These are phyloP conservation scores for Colletotrichum sp. DNA, from an alignment of 2,329 filamentous ascomycete genomes.

Conservation along the genomic window DNA sequence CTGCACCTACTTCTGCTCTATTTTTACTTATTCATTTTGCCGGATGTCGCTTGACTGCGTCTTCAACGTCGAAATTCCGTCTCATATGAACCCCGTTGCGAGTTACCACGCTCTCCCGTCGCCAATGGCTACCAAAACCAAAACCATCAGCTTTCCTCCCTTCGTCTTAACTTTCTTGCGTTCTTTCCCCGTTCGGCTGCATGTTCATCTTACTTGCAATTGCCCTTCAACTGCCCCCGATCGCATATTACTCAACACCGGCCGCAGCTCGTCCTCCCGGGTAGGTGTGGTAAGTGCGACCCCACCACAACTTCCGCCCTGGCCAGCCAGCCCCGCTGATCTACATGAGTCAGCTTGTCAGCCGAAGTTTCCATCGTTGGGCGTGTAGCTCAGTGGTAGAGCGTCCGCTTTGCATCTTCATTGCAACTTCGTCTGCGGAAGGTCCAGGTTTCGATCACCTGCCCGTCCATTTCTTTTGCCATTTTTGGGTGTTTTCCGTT, in stretches of 20 bases:
- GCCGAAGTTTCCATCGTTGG: neutral
- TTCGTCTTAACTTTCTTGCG: neutral
- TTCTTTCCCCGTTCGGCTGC: neutral
- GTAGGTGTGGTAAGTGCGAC: neutral
- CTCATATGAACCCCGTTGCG: neutral
- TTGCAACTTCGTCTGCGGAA: neutral
- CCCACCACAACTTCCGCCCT: neutral
- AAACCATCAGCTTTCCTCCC: neutral
- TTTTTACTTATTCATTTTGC: fast-evolving
- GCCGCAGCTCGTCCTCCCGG: neutral
- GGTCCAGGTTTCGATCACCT: conserved; percentile 10
- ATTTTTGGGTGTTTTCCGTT: neutral
- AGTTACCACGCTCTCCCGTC: neutral
- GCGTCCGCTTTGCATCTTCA: neutral
- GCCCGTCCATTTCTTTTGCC: neutral
- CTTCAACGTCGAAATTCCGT: neutral
- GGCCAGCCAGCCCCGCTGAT: neutral
- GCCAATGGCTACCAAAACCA: neutral
- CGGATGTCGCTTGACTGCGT: neutral
- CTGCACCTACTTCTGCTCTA: fast-evolving
- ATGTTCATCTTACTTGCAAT: neutral
- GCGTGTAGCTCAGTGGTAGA: conserved; percentile 5
- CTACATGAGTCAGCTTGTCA: neutral
- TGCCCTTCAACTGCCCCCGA: neutral
- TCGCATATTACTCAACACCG: neutral